Evolutionary conservation across 106 monocot genomes (phyloP).

Genomic region (Dendrobium catenatum): DNA sequence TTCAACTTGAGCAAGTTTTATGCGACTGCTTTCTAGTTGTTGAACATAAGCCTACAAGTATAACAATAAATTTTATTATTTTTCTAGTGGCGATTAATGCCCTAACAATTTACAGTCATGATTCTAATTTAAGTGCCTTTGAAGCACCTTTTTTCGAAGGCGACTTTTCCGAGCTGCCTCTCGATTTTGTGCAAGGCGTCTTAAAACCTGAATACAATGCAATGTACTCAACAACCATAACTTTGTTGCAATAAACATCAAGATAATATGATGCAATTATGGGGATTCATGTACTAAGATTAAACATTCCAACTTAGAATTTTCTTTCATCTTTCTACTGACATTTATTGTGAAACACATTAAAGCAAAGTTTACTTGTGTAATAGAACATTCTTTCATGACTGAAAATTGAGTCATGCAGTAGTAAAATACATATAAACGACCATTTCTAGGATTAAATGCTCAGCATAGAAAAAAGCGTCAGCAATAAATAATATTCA

Average conservation of each 20-base stretch:
- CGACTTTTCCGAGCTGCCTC: conserved; percentile 95
- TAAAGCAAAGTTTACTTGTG: not conserved
- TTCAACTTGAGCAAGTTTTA: conserved; percentile 71
- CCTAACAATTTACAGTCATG: not conserved
- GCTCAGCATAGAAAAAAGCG: too few relatives aligned
- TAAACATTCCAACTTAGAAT: not conserved
- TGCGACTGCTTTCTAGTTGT: conserved; percentile 80
- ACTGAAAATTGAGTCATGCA: not conserved
- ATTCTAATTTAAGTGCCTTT: not conserved
- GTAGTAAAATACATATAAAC: not conserved
- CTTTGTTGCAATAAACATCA: not conserved
- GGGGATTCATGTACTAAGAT: not conserved
- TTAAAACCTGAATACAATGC: conserved; percentile 38
- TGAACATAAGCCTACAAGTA: conserved; percentile 77
- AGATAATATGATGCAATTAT: not conserved
- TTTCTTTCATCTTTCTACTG: not conserved
- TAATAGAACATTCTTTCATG: not conserved
- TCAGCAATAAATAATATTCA: too few relatives aligned
- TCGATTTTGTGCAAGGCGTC: conserved; percentile 92
- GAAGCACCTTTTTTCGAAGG: conserved; percentile 66
- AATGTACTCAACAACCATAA: not conserved
- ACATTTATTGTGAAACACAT: not conserved
- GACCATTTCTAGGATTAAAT: too few relatives aligned
- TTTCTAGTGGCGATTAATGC: not conserved
- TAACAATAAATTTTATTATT: not conserved